These are phyloP conservation scores for Hemileia vastatrix DNA, from an alignment of 1,284 basidiomycete species.

Conservation along the genomic window DNA sequence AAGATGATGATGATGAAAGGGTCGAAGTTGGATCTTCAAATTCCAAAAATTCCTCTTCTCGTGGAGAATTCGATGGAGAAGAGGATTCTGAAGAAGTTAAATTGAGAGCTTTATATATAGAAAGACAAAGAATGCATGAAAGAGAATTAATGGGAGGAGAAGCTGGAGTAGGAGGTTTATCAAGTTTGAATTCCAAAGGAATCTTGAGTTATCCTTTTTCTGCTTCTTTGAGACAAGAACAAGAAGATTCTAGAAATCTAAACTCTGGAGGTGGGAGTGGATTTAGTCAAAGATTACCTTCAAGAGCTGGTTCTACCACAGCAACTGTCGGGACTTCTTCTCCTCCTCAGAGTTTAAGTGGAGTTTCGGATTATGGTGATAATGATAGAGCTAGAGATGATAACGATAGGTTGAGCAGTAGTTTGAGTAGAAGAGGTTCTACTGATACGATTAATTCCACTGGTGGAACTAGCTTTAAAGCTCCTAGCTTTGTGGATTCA, in stretches of 20 bases:
- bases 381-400: background rate
- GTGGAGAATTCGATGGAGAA: constrained; percentile 17
- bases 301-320: background rate
- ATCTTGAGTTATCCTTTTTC: too few species aligned
- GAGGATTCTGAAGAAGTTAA: constrained; percentile 30
- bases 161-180: too few species aligned
- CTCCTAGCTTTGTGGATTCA: background rate
- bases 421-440: background rate
- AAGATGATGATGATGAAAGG: background rate
- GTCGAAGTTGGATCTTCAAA: background rate
- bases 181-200: too few species aligned
- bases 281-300: background rate
- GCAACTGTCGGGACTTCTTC: background rate
- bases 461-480: background rate
- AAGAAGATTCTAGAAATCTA: too few species aligned
- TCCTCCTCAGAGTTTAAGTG: background rate
- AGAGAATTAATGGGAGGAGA: too few species aligned
- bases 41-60: background rate
- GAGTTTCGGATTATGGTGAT: background rate
- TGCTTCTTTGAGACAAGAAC: too few species aligned
- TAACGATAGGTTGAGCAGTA: background rate
- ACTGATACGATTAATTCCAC: background rate
- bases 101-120: constrained; percentile 31
- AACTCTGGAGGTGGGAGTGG: constrained; percentile 16
- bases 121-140: constrained; percentile 38